phyloP scores from a whole-genome alignment of 148 eudicot species.

The Cornus controversa region DNA sequence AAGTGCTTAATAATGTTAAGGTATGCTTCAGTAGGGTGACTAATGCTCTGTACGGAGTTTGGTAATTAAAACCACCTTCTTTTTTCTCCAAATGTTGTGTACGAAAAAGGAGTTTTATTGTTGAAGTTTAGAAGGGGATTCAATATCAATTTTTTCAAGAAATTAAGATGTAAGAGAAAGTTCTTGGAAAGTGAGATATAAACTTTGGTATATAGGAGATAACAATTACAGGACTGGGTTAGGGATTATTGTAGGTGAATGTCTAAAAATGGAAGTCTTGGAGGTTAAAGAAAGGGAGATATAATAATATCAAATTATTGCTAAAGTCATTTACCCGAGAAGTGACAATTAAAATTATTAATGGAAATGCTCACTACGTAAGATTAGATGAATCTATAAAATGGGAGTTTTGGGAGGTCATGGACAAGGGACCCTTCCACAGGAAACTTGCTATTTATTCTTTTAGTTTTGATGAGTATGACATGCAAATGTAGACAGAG shows the following conservation, averaged over 20 bases:
- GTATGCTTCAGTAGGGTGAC: constrained; percentile 34
- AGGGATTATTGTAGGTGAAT: neutral
- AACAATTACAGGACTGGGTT: neutral
- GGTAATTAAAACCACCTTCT: neutral
- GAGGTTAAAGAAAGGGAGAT: neutral
- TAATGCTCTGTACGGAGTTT: neutral
- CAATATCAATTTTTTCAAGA: no score
- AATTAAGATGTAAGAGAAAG: neutral
- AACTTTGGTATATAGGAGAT: neutral
- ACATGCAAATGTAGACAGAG: no score
- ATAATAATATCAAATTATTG: neutral
- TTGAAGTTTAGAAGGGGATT: neutral
- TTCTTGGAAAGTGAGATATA: neutral
- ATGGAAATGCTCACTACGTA: neutral
- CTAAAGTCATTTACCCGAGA: neutral
- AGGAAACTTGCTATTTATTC: no score
- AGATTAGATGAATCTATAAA: no score
- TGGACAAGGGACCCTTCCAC: no score
- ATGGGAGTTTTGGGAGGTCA: no score
- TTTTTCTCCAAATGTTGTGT: neutral
- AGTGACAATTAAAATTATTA: neutral
- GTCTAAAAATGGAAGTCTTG: neutral
- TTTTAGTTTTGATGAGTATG: no score
- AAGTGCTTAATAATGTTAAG: constrained; percentile 62
- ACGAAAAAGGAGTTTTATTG: no score